Conservation (phyloP, 108 stramenopile species). For the Asterionellopsis glacialis region DNA sequence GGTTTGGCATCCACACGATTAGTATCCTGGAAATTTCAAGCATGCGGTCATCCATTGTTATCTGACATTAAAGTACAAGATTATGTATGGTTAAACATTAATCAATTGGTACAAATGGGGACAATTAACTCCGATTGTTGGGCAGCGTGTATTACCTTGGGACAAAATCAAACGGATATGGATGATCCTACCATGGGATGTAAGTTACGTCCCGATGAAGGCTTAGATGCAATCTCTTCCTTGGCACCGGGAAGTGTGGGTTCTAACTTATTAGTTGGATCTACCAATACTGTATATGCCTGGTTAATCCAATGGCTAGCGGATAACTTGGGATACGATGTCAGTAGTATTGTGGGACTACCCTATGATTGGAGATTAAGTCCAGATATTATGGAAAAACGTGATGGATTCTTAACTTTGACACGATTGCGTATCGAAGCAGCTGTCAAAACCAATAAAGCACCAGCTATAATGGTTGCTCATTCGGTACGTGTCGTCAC, state of each 20-base stretch:
- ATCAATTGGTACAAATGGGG: constrained; percentile 74
- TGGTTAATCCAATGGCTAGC: constrained; percentile 86
- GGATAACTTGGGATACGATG: constrained; percentile 82
- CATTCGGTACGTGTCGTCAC: constrained; percentile 54
- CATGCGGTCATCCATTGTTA: constrained; percentile 49
- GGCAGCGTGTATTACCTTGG: constrained; percentile 70
- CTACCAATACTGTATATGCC: constrained; percentile 83
- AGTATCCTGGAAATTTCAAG: constrained; percentile 74
- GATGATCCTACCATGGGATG: constrained; percentile 55
- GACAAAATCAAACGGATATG: constrained; percentile 71
- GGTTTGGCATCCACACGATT: constrained; percentile 81
- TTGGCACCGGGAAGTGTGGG: constrained; percentile 69
- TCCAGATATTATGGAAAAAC: constrained; percentile 63
- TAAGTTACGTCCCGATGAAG: constrained; percentile 86
- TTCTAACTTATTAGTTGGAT: constrained; percentile 58
- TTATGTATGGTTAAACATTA: constrained; percentile 82
- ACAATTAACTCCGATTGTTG: constrained; percentile 69
- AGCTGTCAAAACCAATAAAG: constrained; percentile 56
- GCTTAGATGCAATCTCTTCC: constrained; percentile 75
- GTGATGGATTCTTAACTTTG: constrained; percentile 68
- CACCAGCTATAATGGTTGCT: constrained; percentile 84
- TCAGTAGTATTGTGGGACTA: constrained; percentile 69
- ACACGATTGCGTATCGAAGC: constrained; percentile 63
- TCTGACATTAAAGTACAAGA: constrained; percentile 82
- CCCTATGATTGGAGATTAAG: constrained; percentile 87